phyloP scores from a whole-genome alignment of 441 rosid genomes.

The Adansonia madagascariensis region DNA sequence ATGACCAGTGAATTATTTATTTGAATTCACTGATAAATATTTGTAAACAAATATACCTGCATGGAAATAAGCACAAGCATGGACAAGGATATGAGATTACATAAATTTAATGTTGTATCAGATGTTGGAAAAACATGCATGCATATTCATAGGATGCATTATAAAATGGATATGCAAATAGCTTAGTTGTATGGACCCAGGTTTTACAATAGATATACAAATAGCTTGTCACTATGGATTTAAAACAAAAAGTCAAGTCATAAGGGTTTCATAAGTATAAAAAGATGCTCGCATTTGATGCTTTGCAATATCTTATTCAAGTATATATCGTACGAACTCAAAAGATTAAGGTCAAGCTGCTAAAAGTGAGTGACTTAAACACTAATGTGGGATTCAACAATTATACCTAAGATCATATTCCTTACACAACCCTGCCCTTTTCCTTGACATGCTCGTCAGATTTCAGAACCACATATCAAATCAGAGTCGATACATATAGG shows the following conservation, averaged over 20 bases:
- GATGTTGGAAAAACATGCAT: constrained; percentile 8
- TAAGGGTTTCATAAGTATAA: neutral
- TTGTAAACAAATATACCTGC: constrained; percentile 13
- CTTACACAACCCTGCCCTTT: neutral
- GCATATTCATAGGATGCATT: constrained; percentile 10
- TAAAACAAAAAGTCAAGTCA: neutral
- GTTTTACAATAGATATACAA: constrained; percentile 5
- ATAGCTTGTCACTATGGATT: too few species aligned
- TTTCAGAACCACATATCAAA: neutral
- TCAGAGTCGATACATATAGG: neutral
- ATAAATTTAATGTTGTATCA: constrained; percentile 1
- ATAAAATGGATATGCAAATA: neutral
- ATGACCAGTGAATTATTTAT: neutral
- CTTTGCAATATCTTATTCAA: neutral
- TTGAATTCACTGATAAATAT: neutral
- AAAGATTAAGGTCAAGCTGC: neutral
- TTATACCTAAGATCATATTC: neutral
- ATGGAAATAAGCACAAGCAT: constrained; percentile 7
- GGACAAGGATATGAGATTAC: constrained; percentile 4
- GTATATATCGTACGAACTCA: neutral
- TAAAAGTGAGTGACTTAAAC: neutral
- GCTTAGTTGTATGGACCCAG: constrained; percentile 6
- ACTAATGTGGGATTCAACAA: neutral
- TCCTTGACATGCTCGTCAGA: neutral
- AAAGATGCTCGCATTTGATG: neutral